Percentiles rank a stretch among this genome's conserved stretches.
These are phyloP conservation scores for Raphanus raphanistrum DNA, from an alignment of 345 rosid species.

Conservation along the genomic window DNA sequence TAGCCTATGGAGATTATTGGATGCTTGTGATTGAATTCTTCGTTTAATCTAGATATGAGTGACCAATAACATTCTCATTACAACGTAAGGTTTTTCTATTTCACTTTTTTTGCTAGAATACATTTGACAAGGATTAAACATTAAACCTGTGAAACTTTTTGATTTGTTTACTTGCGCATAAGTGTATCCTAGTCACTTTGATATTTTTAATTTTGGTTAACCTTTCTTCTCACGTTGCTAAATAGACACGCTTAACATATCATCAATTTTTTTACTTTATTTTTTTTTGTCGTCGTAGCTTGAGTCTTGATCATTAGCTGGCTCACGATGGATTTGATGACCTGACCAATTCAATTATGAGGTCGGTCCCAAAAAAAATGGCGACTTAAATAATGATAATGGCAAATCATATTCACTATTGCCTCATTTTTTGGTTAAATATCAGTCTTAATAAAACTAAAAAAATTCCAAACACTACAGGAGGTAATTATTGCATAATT, in stretches of 20 bases:
- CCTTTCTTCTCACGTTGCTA: not conserved
- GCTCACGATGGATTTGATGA: not conserved
- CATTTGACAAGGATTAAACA: not conserved
- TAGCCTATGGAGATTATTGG: not conserved
- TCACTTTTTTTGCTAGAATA: not conserved
- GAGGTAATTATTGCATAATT: not conserved
- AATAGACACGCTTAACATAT: not conserved
- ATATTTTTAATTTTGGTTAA: not conserved
- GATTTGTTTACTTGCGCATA: not conserved
- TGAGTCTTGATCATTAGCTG: not conserved
- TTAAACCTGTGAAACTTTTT: not conserved
- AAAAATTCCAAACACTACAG: not conserved
- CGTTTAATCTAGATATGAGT: not conserved
- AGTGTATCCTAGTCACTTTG: not conserved
- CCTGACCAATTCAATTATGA: slow-evolving; percentile 1
- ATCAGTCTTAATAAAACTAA: not conserved
- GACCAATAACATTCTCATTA: not conserved
- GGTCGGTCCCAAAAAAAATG: not conserved
- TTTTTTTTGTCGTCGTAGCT: not conserved
- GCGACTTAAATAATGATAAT: not conserved
- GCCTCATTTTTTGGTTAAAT: not conserved
- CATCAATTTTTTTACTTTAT: not conserved
- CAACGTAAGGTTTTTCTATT: not conserved
- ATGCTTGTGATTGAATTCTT: not conserved
- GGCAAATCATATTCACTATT: not conserved